Evolutionary conservation across 345 rosid species (phyloP), one percentile per base, ranked within the genome.

Genomic region (Linum trigynum): DNA sequence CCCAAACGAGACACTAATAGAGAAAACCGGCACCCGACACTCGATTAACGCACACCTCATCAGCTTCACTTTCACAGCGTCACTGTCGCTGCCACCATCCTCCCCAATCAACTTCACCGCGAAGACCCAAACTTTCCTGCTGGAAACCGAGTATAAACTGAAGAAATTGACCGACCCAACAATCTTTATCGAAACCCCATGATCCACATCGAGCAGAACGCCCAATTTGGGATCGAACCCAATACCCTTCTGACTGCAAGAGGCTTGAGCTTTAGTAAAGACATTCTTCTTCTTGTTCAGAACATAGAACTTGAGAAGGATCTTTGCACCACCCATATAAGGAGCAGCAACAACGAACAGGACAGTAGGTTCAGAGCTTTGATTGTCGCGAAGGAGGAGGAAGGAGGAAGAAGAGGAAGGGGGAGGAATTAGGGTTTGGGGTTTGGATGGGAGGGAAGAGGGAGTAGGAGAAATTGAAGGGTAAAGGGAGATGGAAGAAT

Each of bases 11-110:
- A 84, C 55, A 38, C 82, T 69, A 51, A 90, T 71, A 0, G 86
- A 84, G 81, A 85, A 90, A 70, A 87, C 80, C 3, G 92, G 95
- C 65, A 55, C 70, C 41, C 71, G 69, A 66, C 90, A 87, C 63
- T 87, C 92, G 67, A 88, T 77, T 67, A 81, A 79, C 59, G 86
- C 89, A 76, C 88, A 87, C 65, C 85, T 84, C 81, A 81, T 90
- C 79, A 90, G 66, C 71, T 90, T 86, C 70, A 90, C 7, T 23
- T 23, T 23, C 53, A 15, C 72, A 39, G 57, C 77, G 53, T 63
- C 74, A 63, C 69, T 76, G n/a, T 61, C 78, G 50, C 43, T 74
- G 55, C 66, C 74, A 37, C 71, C 80, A 64, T 58, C 74, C 61
- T 43, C 70, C 37, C 43, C 72, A 67, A 75, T 63, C 12, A 69